These are phyloP conservation scores for Bassia scoparia DNA, from an alignment of 148 eudicot genomes.

Conservation along the genomic window DNA sequence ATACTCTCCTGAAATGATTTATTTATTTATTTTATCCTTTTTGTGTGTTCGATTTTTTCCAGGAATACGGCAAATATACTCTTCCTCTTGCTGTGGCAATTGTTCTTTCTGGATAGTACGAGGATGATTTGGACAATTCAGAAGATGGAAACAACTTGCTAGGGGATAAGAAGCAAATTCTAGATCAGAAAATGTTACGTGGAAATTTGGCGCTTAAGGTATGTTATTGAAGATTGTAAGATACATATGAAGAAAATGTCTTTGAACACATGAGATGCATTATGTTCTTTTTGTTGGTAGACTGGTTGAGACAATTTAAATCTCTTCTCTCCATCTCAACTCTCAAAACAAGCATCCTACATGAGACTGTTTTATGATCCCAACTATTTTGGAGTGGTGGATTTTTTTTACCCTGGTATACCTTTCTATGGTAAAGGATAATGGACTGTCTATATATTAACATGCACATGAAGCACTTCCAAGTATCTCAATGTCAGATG, in stretches of 20 bases:
- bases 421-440: neutral
- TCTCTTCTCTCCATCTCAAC: too few species aligned
- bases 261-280: too few species aligned
- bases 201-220: conserved; percentile 49
- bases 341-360: too few species aligned
- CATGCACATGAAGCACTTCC: neutral
- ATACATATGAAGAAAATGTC: too few species aligned
- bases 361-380: too few species aligned
- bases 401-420: too few species aligned
- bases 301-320: too few species aligned
- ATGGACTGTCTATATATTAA: neutral
- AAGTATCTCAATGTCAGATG: too few species aligned
- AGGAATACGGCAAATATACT: conserved; percentile 30
- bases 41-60: conserved; percentile 16
- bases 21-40: neutral
- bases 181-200: conserved; percentile 36
- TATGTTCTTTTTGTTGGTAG: too few species aligned
- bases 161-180: conserved; percentile 38
- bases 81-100: conserved; percentile 45
- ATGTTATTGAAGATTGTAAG: neutral
- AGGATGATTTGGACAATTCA: conserved; percentile 44
- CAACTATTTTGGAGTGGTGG: too few species aligned
- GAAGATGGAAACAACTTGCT: conserved; percentile 44
- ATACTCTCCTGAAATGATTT: neutral
- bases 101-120: conserved; percentile 47